Evolutionary conservation across 352 stramenopile species (phyloP).

Genomic region (Vaucheria bursata): DNA sequence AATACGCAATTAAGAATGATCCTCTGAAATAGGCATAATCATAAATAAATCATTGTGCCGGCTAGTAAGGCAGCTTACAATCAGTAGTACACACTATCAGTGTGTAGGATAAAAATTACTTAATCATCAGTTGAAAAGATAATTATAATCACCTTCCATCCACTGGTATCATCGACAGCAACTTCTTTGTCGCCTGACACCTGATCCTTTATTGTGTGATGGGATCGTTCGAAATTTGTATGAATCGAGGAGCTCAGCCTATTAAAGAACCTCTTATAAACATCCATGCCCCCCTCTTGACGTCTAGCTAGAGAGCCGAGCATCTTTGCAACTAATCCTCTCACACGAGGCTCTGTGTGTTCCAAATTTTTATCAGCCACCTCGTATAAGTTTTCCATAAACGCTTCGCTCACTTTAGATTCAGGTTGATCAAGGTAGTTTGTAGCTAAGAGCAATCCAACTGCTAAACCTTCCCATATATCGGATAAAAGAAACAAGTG

Average conservation of each 20-base stretch:
- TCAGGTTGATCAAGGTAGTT: conserved; percentile 22
- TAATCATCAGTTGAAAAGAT: too few species aligned
- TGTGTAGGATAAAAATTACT: too few species aligned
- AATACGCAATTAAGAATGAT: too few species aligned
- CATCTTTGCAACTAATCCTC: conserved; percentile 62
- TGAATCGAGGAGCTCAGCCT: conserved; percentile 66
- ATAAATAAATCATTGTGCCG: too few species aligned
- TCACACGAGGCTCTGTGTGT: conserved; percentile 70
- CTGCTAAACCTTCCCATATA: conserved; percentile 33
- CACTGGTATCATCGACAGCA: conserved; percentile 86
- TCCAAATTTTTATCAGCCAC: conserved; percentile 58
- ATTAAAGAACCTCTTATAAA: conserved; percentile 59
- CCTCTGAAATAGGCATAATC: too few species aligned
- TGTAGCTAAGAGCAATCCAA: conserved; percentile 41
- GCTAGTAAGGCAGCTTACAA: too few species aligned
- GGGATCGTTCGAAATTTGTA: conserved; percentile 56
- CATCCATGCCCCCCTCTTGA: conserved; percentile 45
- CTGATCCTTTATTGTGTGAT: conserved; percentile 66
- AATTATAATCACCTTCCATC: conserved; percentile 78
- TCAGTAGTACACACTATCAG: too few species aligned
- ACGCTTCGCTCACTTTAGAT: conserved; percentile 22
- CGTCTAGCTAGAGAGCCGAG: conserved; percentile 59
- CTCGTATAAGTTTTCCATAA: conserved; percentile 46
- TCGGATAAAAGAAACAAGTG: conserved; percentile 12
- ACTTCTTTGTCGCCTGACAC: conserved; percentile 60